Evolutionary conservation across 805 yeast species (phyloP).

Genomic region (Cyberlindnera saturnus): DNA sequence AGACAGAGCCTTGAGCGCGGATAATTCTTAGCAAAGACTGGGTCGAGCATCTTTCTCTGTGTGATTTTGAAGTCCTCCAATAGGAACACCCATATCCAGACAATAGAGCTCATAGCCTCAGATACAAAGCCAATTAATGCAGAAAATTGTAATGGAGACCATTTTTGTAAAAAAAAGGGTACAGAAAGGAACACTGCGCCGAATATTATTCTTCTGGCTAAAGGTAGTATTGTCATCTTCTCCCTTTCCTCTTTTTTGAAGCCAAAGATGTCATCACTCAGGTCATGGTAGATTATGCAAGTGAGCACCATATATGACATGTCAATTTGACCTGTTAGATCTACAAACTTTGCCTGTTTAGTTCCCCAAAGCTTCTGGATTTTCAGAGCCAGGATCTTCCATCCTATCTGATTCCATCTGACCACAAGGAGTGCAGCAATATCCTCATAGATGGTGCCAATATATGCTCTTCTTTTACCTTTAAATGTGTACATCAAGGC

Average conservation of each 20-base stretch:
- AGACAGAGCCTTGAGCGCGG: slow-evolving; percentile 2
- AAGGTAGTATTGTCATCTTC: slow-evolving; percentile 1
- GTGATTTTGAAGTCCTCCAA: slow-evolving; percentile 13
- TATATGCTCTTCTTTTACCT: neutral
- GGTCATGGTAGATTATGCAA: slow-evolving; percentile 5
- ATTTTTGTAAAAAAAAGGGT: neutral
- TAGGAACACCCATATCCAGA: slow-evolving; percentile 15
- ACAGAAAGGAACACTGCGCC: slow-evolving; percentile 5
- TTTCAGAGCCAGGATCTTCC: neutral
- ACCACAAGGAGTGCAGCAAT: slow-evolving; percentile 1
- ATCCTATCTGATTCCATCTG: neutral
- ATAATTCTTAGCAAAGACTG: slow-evolving; percentile 9
- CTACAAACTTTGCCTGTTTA: neutral
- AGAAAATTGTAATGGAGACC: slow-evolving; percentile 6
- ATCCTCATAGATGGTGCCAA: slow-evolving; percentile 6
- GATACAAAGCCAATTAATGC: too few species aligned
- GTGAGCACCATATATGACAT: neutral
- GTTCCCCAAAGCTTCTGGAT: neutral
- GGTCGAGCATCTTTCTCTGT: slow-evolving; percentile 10
- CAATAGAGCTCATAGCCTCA: slow-evolving; percentile 1
- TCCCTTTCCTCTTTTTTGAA: slow-evolving; percentile 3
- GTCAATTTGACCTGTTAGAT: neutral
- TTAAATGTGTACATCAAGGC: slow-evolving; percentile 1
- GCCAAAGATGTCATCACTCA: slow-evolving; percentile 12
- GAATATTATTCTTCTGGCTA: slow-evolving; percentile 2